These are phyloP conservation scores for Ustilago nuda DNA, from an alignment of 1,284 basidiomycete genomes.

Conservation along the genomic window DNA sequence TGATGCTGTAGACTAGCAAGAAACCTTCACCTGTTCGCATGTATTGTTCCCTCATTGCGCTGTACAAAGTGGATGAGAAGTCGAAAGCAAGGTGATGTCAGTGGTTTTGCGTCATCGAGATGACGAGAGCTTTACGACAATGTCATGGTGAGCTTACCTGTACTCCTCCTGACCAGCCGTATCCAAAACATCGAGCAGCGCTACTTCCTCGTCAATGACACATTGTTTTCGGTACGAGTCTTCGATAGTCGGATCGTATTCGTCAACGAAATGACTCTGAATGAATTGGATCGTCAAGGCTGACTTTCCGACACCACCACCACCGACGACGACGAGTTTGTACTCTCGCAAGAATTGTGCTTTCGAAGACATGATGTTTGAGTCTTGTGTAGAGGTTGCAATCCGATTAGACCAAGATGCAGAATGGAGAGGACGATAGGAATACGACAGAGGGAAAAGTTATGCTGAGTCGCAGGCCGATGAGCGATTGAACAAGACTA, in stretches of 20 bases:
- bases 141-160: slow-evolving; percentile 74
- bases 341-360: slow-evolving; percentile 74
- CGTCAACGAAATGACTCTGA: slow-evolving; percentile 91
- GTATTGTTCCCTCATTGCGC: slow-evolving; percentile 97
- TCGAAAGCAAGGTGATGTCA: not conserved
- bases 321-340: slow-evolving; percentile 86
- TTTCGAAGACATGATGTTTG: slow-evolving; percentile 70
- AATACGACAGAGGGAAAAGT: not conserved
- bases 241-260: slow-evolving; percentile 98
- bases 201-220: slow-evolving; percentile 93
- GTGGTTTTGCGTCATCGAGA: not conserved
- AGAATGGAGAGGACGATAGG: no score
- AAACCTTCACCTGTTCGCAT: slow-evolving; percentile 98
- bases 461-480: not conserved
- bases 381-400: not conserved
- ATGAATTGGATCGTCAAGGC: slow-evolving; percentile 98
- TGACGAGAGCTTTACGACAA: not conserved
- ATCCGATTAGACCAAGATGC: not conserved
- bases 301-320: slow-evolving; percentile 96
- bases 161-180: slow-evolving; percentile 99
- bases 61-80: slow-evolving; percentile 67
- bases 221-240: slow-evolving; percentile 70
- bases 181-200: slow-evolving; percentile 95
- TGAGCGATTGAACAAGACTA: not conserved
- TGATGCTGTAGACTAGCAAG: slow-evolving; percentile 98